Conservation (phyloP, 768 basidiomycete genomes). For the Antrodiella citrinella region DNA sequence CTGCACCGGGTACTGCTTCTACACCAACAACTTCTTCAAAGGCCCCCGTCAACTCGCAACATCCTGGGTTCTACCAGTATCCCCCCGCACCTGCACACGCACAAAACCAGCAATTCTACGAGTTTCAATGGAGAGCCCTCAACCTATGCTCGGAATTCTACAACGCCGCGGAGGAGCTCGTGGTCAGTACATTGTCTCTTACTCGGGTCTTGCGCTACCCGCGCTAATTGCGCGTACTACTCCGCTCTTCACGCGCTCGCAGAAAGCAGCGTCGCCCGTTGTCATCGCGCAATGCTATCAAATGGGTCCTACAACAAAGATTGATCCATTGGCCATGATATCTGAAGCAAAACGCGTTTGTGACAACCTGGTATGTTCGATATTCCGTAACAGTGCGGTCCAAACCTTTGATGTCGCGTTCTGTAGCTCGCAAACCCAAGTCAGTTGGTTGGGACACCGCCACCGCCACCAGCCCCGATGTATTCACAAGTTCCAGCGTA, state of each 20-base stretch:
- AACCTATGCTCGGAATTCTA: constrained; percentile 84
- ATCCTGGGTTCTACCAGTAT: constrained; percentile 35
- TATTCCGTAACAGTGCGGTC: neutral
- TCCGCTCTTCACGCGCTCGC: constrained; percentile 1
- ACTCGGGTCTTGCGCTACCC: constrained; percentile 2
- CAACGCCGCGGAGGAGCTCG: constrained; percentile 75
- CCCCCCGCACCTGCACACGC: constrained; percentile 36
- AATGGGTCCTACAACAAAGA: constrained; percentile 57
- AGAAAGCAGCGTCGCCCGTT: constrained; percentile 53
- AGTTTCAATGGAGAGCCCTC: constrained; percentile 80
- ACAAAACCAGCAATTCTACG: constrained; percentile 73
- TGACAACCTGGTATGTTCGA: constrained; percentile 54
- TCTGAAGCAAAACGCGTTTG: constrained; percentile 72
- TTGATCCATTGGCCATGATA: constrained; percentile 69
- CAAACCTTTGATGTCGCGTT: constrained; percentile 3
- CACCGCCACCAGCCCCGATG: constrained; percentile 23
- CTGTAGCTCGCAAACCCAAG: constrained; percentile 68
- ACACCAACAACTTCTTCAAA: constrained; percentile 15
- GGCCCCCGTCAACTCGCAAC: constrained; percentile 19
- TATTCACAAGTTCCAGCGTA: constrained; percentile 21
- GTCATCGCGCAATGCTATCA: constrained; percentile 79
- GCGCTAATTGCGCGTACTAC: neutral
- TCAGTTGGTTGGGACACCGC: constrained; percentile 57
- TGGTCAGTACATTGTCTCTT: constrained; percentile 41
- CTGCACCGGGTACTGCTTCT: constrained; percentile 17